A percentile compares a stretch with the other conserved stretches of the same genome.
Conservation (phyloP, 1,284 basidiomycete species). For the Omphalotus olearius region DNA sequence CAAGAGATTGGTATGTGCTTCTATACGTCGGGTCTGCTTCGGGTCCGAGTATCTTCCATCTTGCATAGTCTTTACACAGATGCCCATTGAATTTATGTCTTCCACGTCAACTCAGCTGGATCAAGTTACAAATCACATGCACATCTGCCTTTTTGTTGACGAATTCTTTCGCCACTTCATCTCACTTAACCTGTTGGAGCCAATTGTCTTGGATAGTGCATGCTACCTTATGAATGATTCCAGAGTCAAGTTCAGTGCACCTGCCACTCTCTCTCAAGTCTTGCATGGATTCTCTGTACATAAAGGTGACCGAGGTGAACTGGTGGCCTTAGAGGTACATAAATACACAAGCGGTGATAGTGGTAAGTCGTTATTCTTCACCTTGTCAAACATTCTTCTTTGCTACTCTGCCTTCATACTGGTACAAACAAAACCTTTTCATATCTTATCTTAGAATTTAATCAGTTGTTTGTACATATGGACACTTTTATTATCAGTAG, state of each 20-base stretch:
- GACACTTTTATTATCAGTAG: too few species aligned
- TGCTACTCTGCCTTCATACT: too few species aligned
- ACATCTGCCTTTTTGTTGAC: neutral
- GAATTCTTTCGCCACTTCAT: neutral
- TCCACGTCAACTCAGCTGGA: neutral
- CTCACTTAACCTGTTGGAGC: neutral
- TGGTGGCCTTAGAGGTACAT: neutral
- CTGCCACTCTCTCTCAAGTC: neutral
- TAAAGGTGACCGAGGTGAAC: neutral
- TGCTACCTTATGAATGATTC: neutral
- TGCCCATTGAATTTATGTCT: slow-evolving; percentile 2
- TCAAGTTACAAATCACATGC: neutral
- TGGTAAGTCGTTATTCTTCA: too few species aligned
- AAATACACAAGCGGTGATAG: too few species aligned
- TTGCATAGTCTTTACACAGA: too few species aligned
- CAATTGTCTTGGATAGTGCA: neutral
- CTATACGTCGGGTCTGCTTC: too few species aligned
- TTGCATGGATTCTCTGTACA: neutral
- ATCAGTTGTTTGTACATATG: too few species aligned
- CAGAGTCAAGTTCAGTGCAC: neutral
- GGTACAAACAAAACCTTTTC: too few species aligned
- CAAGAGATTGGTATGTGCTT: too few species aligned
- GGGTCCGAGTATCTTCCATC: too few species aligned
- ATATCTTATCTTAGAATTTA: too few species aligned
- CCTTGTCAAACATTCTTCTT: too few species aligned